Conservation (phyloP, 371 early-diverging fungal species). For the Actinomortierella wolfii region DNA sequence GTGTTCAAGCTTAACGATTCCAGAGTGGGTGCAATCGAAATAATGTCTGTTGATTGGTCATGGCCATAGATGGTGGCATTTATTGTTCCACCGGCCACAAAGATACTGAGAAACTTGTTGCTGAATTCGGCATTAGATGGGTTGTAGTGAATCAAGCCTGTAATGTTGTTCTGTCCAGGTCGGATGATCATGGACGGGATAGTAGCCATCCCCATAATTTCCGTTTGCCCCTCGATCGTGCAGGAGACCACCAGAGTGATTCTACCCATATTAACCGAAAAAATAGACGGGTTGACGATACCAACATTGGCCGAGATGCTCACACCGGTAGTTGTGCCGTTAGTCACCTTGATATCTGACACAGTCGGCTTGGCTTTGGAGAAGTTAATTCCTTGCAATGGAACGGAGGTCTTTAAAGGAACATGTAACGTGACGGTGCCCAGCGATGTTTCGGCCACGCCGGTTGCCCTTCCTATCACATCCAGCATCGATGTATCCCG, state of each 20-base stretch:
- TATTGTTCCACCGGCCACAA: not conserved
- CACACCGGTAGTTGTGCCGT: not conserved
- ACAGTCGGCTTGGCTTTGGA: not conserved
- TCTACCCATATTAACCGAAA: not conserved
- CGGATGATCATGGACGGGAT: not conserved
- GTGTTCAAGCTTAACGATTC: slow-evolving; percentile 1
- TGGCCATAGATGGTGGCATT: not conserved
- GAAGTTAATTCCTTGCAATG: slow-evolving; percentile 4
- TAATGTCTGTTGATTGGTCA: not conserved
- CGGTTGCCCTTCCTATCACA: not conserved
- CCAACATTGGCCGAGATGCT: not conserved
- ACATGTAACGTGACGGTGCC: not conserved
- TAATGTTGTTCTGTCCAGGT: not conserved
- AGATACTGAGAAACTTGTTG: slow-evolving; percentile 1
- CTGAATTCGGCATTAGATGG: not conserved
- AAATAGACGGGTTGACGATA: slow-evolving; percentile 3
- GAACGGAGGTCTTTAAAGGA: not conserved
- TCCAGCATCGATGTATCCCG: no score
- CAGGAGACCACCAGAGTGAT: not conserved
- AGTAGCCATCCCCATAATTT: not conserved
- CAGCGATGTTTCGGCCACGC: not conserved
- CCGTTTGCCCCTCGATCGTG: not conserved
- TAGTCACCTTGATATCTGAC: slow-evolving; percentile 2
- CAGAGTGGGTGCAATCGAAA: not conserved
- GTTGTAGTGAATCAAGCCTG: not conserved